Evolutionary conservation across 108 stramenopile species (phyloP).

Genomic region (Hondaea fermentalgiana): DNA sequence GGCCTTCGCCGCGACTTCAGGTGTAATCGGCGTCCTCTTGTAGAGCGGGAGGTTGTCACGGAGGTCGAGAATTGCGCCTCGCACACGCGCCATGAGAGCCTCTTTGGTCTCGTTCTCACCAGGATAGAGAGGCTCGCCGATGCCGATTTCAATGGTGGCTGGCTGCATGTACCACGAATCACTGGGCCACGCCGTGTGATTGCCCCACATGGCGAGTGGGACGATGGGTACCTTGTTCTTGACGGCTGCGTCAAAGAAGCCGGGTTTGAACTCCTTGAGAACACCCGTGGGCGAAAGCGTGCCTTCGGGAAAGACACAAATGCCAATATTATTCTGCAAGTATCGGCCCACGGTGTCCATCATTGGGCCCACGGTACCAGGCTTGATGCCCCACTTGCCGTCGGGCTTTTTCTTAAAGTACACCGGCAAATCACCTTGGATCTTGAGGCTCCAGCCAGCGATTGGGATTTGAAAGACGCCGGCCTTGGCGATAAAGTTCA

Average conservation of each 20-base stretch:
- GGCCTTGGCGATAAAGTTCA: background rate
- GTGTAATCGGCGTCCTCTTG: background rate
- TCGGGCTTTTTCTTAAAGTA: background rate
- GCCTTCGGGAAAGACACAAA: constrained; percentile 10
- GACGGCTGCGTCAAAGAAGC: background rate
- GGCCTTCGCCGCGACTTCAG: background rate
- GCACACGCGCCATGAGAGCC: background rate
- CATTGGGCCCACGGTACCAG: background rate
- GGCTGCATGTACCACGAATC: background rate
- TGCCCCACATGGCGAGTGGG: background rate
- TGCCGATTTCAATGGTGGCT: background rate
- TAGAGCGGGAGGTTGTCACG: background rate
- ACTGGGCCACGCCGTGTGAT: background rate
- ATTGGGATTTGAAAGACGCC: background rate
- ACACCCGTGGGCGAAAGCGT: background rate
- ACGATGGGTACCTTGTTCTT: background rate
- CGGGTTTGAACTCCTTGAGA: background rate
- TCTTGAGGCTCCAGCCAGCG: background rate
- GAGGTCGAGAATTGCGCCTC: background rate
- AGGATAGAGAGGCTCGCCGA: background rate
- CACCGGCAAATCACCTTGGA: background rate
- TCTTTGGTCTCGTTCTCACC: background rate
- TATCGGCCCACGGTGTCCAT: background rate
- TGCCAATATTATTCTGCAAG: background rate
- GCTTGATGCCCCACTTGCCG: background rate